Conservation (phyloP, 176 grass and related monocot genomes). For the Oryza brachyantha region DNA sequence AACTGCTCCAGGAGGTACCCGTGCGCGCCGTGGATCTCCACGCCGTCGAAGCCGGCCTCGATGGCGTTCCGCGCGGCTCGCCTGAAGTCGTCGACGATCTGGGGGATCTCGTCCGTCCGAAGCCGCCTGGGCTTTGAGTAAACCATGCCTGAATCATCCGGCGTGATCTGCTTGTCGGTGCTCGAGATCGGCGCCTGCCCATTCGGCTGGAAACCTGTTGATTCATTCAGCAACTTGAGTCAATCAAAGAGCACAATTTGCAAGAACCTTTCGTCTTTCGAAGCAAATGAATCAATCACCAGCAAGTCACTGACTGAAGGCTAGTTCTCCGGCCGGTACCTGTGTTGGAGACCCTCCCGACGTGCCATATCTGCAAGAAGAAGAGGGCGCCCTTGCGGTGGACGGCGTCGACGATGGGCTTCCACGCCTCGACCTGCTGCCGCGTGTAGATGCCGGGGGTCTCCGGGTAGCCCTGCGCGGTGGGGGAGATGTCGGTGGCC, state of each 20-base stretch:
- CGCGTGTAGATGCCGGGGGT: conserved; percentile 34
- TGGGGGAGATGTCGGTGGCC: conserved; percentile 38
- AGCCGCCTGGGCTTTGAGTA: conserved; percentile 37
- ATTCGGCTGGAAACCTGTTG: conserved; percentile 8
- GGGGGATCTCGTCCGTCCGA: background rate
- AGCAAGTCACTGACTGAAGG: background rate
- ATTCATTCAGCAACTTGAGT: background rate
- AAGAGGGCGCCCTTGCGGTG: conserved; percentile 45
- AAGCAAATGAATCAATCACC: background rate
- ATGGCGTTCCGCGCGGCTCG: conserved; percentile 29
- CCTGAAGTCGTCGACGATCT: conserved; percentile 30
- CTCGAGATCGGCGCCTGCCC: conserved; percentile 14
- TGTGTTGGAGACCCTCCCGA: conserved; percentile 31
- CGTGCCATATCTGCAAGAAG: conserved; percentile 50
- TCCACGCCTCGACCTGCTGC: conserved; percentile 53
- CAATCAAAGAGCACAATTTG: background rate
- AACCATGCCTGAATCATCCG: background rate
- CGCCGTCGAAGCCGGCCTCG: conserved; percentile 25
- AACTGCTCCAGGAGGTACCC: conserved; percentile 40
- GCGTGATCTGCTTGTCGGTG: conserved; percentile 17
- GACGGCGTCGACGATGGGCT: conserved; percentile 57
- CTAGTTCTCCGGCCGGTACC: background rate
- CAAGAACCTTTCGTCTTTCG: background rate
- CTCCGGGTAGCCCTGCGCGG: conserved; percentile 36
- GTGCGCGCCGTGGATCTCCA: conserved; percentile 37